These are phyloP conservation scores for Gelatoporia subvermispora DNA, from an alignment of 768 basidiomycete species.

Conservation along the genomic window DNA sequence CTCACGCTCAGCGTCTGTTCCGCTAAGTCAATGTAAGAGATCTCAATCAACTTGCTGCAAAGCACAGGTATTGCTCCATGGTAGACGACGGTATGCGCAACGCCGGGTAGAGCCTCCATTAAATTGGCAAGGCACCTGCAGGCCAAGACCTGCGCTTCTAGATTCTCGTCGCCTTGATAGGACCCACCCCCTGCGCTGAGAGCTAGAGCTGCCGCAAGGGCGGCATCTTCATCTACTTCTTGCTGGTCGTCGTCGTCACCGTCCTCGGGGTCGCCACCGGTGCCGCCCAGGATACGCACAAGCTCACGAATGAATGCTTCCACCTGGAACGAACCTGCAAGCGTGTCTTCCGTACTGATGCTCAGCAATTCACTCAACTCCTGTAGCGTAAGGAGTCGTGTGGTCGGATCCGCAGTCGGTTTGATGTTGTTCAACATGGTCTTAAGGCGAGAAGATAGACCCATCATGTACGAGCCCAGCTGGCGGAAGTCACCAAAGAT, in stretches of 20 bases:
- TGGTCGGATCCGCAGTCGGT: conserved; percentile 75
- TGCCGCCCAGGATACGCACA: conserved; percentile 84
- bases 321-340: conserved; percentile 93
- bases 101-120: conserved; percentile 97
- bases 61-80: conserved; percentile 97
- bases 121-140: conserved; percentile 96
- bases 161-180: conserved; percentile 77
- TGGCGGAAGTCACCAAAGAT: conserved; percentile 86
- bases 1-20: conserved; percentile 97
- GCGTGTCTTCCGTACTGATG: conserved; percentile 95
- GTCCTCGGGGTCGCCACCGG: conserved; percentile 63
- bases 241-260: conserved; percentile 61
- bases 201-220: conserved; percentile 82
- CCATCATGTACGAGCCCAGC: conserved; percentile 90
- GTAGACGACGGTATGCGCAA: conserved; percentile 95
- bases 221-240: conserved; percentile 79
- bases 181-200: conserved; percentile 63
- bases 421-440: conserved; percentile 88
- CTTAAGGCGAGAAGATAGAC: conserved; percentile 83
- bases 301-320: conserved; percentile 90
- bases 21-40: conserved; percentile 95
- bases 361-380: conserved; percentile 93
- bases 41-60: conserved; percentile 95
- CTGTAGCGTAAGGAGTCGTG: conserved; percentile 84
- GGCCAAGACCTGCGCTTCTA: conserved; percentile 93